Evolutionary conservation across 495 filamentous ascomycete species (phyloP).

Genomic region (Zalerion maritima): DNA sequence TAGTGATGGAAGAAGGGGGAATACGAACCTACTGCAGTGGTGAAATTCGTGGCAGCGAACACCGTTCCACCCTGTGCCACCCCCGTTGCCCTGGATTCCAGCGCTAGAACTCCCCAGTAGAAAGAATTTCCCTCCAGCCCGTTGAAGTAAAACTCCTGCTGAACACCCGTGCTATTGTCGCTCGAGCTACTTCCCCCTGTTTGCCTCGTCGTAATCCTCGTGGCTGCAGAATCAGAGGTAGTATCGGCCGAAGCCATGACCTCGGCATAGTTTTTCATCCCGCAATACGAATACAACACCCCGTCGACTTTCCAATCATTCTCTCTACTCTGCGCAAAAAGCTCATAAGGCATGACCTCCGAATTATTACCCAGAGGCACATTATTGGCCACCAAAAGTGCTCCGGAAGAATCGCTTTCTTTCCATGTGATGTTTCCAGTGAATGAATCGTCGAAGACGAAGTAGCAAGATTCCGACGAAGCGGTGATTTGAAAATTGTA

Average conservation of each 20-base stretch:
- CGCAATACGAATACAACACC: constrained; percentile 60
- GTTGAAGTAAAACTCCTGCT: constrained; percentile 73
- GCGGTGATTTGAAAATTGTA: constrained; percentile 71
- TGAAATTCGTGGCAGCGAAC: constrained; percentile 50
- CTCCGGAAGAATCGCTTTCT: constrained; percentile 64
- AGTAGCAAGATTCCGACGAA: constrained; percentile 65
- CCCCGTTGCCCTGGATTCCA: constrained; percentile 41
- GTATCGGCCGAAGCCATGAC: constrained; percentile 36
- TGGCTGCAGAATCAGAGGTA: no score
- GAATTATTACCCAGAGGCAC: constrained; percentile 33
- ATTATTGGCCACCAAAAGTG: constrained; percentile 62
- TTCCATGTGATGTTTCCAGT: constrained; percentile 47
- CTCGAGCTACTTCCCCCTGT: constrained; percentile 21
- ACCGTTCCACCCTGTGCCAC: constrained; percentile 58
- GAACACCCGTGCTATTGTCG: constrained; percentile 48
- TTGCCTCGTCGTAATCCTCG: no score
- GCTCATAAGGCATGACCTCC: constrained; percentile 44
- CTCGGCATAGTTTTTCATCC: constrained; percentile 45
- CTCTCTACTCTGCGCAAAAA: constrained; percentile 62
- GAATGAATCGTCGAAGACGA: constrained; percentile 33
- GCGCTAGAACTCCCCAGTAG: constrained; percentile 59
- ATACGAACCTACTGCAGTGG: constrained; percentile 59
- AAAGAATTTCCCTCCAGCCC: constrained; percentile 52
- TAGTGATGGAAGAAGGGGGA: constrained; percentile 10
- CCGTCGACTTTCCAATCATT: constrained; percentile 47